phyloP scores from a whole-genome alignment of 192 early-diverging fungal genomes.

The Jimgerdemannia lactiflua region DNA sequence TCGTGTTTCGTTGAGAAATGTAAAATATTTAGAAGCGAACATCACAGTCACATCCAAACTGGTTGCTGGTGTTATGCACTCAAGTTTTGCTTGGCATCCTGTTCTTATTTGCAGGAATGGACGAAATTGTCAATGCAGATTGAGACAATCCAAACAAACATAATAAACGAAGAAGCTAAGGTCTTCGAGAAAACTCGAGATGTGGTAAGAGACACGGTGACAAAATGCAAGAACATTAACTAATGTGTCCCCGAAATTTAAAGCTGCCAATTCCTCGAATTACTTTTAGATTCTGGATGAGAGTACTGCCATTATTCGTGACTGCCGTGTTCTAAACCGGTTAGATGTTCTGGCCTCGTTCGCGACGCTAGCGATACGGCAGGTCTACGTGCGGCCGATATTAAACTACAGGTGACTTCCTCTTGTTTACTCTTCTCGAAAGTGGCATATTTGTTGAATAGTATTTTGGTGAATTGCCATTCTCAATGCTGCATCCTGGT shows the following conservation, averaged over 20 bases:
- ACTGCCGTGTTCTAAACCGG: constrained; percentile 60
- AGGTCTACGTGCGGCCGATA: constrained; percentile 53
- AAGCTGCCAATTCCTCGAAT: background rate
- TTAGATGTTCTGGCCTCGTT: constrained; percentile 67
- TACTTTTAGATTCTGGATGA: constrained; percentile 41
- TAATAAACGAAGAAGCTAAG: constrained; percentile 51
- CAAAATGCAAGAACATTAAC: no score
- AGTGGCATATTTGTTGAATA: no score
- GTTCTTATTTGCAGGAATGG: constrained; percentile 40
- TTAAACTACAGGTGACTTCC: constrained; percentile 28
- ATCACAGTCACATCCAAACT: no score
- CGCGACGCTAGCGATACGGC: constrained; percentile 48
- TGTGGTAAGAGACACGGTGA: constrained; percentile 13
- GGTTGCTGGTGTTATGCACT: no score
- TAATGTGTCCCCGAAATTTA: no score
- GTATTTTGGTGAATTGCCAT: no score
- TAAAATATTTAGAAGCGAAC: background rate
- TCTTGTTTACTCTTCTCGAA: background rate
- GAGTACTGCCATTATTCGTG: constrained; percentile 52
- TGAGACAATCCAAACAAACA: constrained; percentile 32
- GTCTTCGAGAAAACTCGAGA: constrained; percentile 48
- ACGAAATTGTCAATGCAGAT: constrained; percentile 56
- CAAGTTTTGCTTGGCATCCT: no score
- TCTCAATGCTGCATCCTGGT: no score
- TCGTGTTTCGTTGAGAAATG: background rate